Evolutionary conservation across 495 filamentous ascomycete species (phyloP).

Genomic region (Daldinia bambusicola): DNA sequence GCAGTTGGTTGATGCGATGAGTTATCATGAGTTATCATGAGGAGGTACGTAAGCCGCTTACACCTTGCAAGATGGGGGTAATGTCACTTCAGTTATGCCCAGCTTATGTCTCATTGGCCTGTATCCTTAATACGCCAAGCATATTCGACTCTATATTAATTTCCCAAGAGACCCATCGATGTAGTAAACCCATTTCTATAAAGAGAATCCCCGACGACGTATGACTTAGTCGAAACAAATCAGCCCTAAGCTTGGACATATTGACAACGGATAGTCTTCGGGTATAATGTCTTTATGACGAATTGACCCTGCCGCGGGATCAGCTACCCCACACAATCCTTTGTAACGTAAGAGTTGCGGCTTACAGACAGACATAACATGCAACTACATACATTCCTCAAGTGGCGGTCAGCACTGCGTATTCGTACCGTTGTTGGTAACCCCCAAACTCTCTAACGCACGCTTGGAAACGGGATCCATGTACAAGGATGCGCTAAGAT

Average conservation of each 20-base stretch:
- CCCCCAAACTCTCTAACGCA: neutral
- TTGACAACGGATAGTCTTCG: neutral
- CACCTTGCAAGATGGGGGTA: neutral
- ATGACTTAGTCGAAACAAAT: neutral
- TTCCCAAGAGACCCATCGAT: too few relatives aligned
- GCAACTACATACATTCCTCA: neutral
- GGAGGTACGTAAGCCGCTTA: conserved; percentile 1
- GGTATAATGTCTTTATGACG: conserved; percentile 1
- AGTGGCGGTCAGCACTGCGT: conserved; percentile 5
- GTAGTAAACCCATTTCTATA: neutral
- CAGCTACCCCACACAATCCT: neutral
- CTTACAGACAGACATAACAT: neutral
- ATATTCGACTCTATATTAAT: neutral
- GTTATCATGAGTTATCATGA: neutral
- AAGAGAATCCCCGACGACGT: neutral
- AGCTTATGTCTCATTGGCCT: neutral
- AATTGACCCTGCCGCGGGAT: neutral
- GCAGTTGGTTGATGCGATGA: neutral
- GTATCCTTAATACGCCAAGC: neutral
- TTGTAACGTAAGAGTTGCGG: neutral
- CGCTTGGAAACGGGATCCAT: neutral
- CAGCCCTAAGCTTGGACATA: neutral
- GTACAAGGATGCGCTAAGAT: neutral
- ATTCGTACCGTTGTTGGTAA: neutral
- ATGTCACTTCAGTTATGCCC: neutral